Conservation (phyloP, 2,329 filamentous ascomycete species). For the Parascedosporium putredinis region DNA sequence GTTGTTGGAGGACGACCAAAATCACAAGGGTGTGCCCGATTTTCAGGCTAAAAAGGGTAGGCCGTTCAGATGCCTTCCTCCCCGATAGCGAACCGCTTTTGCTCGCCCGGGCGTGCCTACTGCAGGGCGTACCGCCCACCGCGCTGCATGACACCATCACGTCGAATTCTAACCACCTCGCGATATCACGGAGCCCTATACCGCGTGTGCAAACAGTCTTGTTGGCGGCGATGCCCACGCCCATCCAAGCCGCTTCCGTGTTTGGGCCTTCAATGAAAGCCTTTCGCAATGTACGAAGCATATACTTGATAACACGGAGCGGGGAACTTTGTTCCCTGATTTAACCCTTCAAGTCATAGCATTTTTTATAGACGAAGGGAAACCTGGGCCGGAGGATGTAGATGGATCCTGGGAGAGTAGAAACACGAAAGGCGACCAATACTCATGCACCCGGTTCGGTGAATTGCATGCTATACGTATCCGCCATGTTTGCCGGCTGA, state of each 20-base stretch:
- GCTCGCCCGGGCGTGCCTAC: neutral
- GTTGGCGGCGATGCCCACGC: too few relatives aligned
- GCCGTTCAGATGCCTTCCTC: neutral
- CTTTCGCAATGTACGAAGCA: too few relatives aligned
- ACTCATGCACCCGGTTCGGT: neutral
- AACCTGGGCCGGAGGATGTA: too few relatives aligned
- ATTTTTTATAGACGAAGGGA: too few relatives aligned
- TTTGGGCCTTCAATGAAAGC: too few relatives aligned
- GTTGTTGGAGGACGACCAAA: neutral
- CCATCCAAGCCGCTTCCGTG: too few relatives aligned
- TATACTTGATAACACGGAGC: neutral
- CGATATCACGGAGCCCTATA: neutral
- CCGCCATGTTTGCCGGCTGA: neutral
- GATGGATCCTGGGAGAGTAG: too few relatives aligned
- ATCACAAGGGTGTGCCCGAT: neutral
- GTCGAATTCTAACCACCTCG: neutral
- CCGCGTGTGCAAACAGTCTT: too few relatives aligned
- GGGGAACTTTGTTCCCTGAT: neutral
- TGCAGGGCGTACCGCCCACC: neutral
- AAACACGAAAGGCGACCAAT: neutral
- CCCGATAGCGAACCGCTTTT: neutral
- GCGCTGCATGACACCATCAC: neutral
- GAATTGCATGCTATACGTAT: neutral
- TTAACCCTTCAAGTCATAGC: too few relatives aligned
- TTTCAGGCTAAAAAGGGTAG: conserved; percentile 1